Conservation (phyloP, 2,329 filamentous ascomycete species). For the Aspergillus chevalieri region DNA sequence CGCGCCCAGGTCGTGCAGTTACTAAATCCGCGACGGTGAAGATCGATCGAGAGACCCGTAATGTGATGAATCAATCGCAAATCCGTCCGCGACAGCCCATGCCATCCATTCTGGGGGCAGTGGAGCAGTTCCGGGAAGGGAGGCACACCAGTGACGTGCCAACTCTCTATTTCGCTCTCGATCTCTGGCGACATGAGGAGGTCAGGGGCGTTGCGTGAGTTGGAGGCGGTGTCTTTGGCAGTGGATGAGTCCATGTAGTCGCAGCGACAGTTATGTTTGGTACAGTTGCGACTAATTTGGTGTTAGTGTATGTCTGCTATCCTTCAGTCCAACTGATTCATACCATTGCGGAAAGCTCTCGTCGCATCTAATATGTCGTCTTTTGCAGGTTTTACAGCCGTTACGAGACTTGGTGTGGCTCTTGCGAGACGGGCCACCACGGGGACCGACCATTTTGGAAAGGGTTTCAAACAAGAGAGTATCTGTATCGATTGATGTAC, state of each 20-base stretch:
- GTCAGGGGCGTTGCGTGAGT: conserved; percentile 50
- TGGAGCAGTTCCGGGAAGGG: conserved; percentile 77
- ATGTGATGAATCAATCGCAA: conserved; percentile 87
- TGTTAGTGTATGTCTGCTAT: conserved; percentile 8
- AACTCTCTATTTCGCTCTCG: conserved; percentile 71
- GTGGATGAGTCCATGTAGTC: conserved; percentile 88
- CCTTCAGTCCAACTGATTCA: conserved; percentile 17
- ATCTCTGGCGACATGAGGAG: conserved; percentile 84
- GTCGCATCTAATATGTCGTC: conserved; percentile 93
- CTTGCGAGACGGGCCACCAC: conserved; percentile 80
- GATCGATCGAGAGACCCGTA: conserved; percentile 74
- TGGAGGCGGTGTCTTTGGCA: conserved; percentile 48
- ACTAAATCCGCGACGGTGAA: conserved; percentile 69
- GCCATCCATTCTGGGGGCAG: conserved; percentile 67
- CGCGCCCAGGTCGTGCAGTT: conserved; percentile 88
- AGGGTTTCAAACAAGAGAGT: not conserved
- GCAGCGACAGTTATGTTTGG: conserved; percentile 96
- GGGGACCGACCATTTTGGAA: conserved; percentile 73
- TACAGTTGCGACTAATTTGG: conserved; percentile 77
- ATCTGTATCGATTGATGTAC: too few relatives aligned
- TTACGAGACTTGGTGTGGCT: conserved; percentile 99
- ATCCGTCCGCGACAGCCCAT: conserved; percentile 68
- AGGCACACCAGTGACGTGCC: conserved; percentile 77
- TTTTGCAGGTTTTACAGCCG: conserved; percentile 97
- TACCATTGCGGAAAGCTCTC: conserved; percentile 98